phyloP scores from a whole-genome alignment of 345 rosid genomes.

The Mallotus nudiflorus region DNA sequence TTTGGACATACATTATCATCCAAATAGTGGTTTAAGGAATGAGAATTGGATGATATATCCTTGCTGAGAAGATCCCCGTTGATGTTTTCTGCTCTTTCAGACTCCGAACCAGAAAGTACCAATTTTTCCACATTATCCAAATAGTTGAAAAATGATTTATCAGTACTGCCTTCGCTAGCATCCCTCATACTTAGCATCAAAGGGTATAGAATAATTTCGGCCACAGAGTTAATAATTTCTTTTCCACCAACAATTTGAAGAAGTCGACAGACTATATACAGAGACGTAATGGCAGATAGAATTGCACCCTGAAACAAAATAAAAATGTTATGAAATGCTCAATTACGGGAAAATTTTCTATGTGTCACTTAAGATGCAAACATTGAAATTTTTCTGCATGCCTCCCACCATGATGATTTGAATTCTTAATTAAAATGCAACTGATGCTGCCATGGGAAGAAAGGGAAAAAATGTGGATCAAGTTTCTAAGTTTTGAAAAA shows the following conservation, averaged over 20 bases:
- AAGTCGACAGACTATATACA: slow-evolving; percentile 52
- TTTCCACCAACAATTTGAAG: slow-evolving; percentile 65
- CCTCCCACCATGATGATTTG: not conserved
- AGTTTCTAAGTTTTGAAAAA: not conserved
- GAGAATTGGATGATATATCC: slow-evolving; percentile 24
- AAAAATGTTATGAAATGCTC: not conserved
- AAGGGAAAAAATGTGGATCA: not conserved
- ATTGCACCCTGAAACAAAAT: slow-evolving; percentile 43
- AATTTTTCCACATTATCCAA: slow-evolving; percentile 29
- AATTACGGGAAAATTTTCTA: not conserved
- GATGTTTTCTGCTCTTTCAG: slow-evolving; percentile 32
- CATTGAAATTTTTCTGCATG: not conserved
- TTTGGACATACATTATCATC: slow-evolving; percentile 26
- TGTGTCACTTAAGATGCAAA: not conserved
- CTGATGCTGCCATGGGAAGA: not conserved
- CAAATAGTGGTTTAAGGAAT: slow-evolving; percentile 14
- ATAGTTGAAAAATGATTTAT: slow-evolving; percentile 27
- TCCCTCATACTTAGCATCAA: slow-evolving; percentile 27
- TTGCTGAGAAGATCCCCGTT: slow-evolving; percentile 21
- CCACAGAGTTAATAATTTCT: slow-evolving; percentile 40
- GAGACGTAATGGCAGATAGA: slow-evolving; percentile 50
- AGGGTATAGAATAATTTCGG: slow-evolving; percentile 44
- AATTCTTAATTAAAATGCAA: not conserved
- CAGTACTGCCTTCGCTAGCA: slow-evolving; percentile 23
- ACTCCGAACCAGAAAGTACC: slow-evolving; percentile 20